phyloP scores from a whole-genome alignment of 2,329 filamentous ascomycete species.

The Fusarium sp. region DNA sequence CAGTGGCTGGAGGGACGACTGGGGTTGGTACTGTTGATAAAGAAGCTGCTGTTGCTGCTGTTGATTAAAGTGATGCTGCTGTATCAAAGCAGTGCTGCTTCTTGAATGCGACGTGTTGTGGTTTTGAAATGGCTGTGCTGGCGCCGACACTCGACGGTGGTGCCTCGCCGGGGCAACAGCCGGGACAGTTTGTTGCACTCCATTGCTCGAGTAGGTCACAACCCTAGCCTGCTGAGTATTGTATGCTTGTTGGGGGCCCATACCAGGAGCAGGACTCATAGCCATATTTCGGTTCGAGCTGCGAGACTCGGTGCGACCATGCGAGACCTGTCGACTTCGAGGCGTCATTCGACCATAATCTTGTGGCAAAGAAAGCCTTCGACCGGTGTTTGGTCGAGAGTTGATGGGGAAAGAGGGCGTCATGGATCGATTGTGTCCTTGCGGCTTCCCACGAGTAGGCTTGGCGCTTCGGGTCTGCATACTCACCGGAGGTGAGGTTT shows the following conservation, averaged over 20 bases:
- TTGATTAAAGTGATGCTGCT: conserved; percentile 27
- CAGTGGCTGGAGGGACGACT: conserved; percentile 34
- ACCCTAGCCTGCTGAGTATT: conserved; percentile 23
- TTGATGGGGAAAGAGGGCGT: conserved; percentile 33
- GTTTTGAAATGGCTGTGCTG: conserved; percentile 24
- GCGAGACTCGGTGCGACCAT: conserved; percentile 26
- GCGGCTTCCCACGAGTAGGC: conserved; percentile 30
- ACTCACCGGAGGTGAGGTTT: conserved; percentile 57
- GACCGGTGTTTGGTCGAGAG: conserved; percentile 13
- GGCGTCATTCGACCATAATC: conserved; percentile 35
- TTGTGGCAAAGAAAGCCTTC: conserved; percentile 38
- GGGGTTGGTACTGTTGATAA: conserved; percentile 23
- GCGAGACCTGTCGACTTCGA: conserved; percentile 31
- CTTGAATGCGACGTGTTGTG: conserved; percentile 26
- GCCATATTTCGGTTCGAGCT: conserved; percentile 26
- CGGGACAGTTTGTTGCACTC: conserved; percentile 20
- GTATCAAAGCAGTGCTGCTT: conserved; percentile 26
- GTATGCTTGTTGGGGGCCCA: conserved; percentile 22
- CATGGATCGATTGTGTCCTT: conserved; percentile 24
- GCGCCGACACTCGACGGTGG: conserved; percentile 38
- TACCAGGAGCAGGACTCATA: conserved; percentile 6
- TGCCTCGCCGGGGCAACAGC: conserved; percentile 30
- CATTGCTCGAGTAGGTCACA: conserved; percentile 39
- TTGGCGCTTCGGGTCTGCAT: conserved; percentile 57
- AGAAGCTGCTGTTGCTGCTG: conserved; percentile 32